These are phyloP conservation scores for Cyberlindnera veronae DNA, from an alignment of 805 yeast genomes.

Conservation along the genomic window DNA sequence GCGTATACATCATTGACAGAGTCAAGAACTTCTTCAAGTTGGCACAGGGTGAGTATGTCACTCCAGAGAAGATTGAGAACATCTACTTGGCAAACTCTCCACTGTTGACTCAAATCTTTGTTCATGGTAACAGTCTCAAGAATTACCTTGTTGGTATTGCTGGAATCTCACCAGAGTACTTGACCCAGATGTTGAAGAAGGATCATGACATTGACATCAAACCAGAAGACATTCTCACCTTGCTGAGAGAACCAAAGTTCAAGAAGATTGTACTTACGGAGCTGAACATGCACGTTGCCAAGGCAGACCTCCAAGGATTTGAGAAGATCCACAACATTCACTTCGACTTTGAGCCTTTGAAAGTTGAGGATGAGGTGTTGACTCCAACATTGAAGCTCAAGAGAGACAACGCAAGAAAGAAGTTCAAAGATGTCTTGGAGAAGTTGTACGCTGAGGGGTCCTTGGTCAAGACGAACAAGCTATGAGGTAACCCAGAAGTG, in stretches of 20 bases:
- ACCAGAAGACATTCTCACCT: constrained; percentile 11
- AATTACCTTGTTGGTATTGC: constrained; percentile 58
- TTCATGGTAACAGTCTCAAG: constrained; percentile 61
- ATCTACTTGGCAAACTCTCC: constrained; percentile 52
- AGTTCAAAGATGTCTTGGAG: constrained; percentile 39
- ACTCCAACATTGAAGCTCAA: constrained; percentile 67
- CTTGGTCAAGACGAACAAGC: constrained; percentile 25
- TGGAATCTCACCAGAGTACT: constrained; percentile 50
- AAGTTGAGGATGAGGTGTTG: constrained; percentile 53
- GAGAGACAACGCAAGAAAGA: constrained; percentile 45
- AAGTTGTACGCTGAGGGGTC: constrained; percentile 51
- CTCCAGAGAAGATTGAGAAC: constrained; percentile 74
- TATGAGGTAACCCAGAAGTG: constrained; percentile 13
- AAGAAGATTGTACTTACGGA: constrained; percentile 19
- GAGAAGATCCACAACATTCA: constrained; percentile 57
- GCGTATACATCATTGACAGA: constrained; percentile 61
- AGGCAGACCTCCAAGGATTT: constrained; percentile 50
- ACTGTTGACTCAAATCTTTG: constrained; percentile 49
- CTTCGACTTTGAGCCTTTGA: constrained; percentile 57
- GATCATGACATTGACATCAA: constrained; percentile 13
- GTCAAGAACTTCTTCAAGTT: constrained; percentile 75
- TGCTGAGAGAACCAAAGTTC: constrained; percentile 20
- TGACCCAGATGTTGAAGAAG: constrained; percentile 16
- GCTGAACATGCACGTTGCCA: constrained; percentile 20
- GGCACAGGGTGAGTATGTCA: constrained; percentile 66